Base-by-base conservation (phyloP, 2,329 filamentous ascomycete species). In the Pestalotiopsis sp. region DNA sequence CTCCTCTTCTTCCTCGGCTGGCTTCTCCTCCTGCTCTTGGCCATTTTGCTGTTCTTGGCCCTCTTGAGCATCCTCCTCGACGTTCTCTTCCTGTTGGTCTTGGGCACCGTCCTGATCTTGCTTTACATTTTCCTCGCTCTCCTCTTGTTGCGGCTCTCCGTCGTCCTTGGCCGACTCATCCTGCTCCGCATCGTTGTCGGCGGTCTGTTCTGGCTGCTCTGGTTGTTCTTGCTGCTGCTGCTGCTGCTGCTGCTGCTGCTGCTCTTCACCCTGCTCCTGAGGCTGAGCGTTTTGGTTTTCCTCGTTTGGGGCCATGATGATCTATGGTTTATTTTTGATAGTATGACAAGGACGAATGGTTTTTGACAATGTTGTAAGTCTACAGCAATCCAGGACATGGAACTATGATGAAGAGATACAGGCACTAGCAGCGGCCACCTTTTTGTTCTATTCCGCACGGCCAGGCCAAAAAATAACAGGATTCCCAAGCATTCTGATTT, bases 21-120 rank as follows among this genome's bases (percentile, higher is more conserved):
- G 14, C 61, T 65, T 26, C 9, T 65, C n/a, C 69, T 65, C n/a
- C 69, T 72, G 13, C 71, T 62, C n/a, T 69, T 70, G 9, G 70
- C 70, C 4, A 70, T 68, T 68, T 70, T 68, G 56, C 70, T 63
- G 39, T 70, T 66, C 40, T 38, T 55, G 38, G 40, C 38, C 64
- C 17, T 40, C 63, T 39, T 55, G 59, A 30, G 35, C 17, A 24
- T 65, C 55, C 9, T 38, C 64, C 11, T 58, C 13, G 4, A 48
- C 30, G 26, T 68, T 40, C 24, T 66, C 30, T 22, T 55, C 58
- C 24, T 61, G 24, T 6, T 35, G 35, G 13, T 62, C 52, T 55
- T 64, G 52, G 14, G 35, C 40, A 26, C 56, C 55, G n/a, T 26
- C 24, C 38, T 68, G 26, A 7, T 64, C 20, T 14, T 64, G 35